Percentiles rank a stretch among this genome's conserved stretches.
phyloP scores from a whole-genome alignment of 176 grass and related monocot species.

The Zizania latifolia region DNA sequence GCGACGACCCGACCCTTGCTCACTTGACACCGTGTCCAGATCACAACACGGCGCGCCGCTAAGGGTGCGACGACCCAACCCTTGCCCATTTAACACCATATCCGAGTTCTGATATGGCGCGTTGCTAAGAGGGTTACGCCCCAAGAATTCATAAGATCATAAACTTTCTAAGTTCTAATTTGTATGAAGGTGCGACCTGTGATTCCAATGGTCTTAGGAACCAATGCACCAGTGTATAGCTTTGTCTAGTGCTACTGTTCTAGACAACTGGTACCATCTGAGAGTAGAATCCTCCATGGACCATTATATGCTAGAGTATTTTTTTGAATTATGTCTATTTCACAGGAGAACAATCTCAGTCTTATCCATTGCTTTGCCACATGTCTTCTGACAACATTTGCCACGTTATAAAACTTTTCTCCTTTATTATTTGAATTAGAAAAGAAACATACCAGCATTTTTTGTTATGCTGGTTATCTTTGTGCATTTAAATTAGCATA shows the following conservation, averaged over 20 bases:
- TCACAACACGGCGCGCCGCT: no score
- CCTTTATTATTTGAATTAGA: background rate
- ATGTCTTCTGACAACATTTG: background rate
- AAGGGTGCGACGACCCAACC: no score
- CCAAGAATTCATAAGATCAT: no score
- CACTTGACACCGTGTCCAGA: no score
- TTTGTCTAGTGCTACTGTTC: slow-evolving; percentile 9
- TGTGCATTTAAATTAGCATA: slow-evolving; percentile 27
- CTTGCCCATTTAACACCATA: no score
- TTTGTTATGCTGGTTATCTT: slow-evolving; percentile 1
- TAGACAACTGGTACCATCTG: background rate
- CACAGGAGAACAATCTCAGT: background rate
- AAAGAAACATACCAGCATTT: background rate
- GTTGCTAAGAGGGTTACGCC: no score
- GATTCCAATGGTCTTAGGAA: background rate
- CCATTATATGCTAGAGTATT: background rate
- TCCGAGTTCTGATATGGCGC: no score
- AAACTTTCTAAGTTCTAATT: no score
- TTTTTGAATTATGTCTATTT: background rate
- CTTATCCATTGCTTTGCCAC: background rate
- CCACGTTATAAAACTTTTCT: background rate
- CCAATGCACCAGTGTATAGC: background rate
- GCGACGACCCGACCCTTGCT: no score
- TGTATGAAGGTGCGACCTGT: background rate
- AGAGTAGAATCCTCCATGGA: background rate